These are phyloP conservation scores for Tetraselmis chui DNA, from an alignment of 139 green algal species.

Conservation along the genomic window DNA sequence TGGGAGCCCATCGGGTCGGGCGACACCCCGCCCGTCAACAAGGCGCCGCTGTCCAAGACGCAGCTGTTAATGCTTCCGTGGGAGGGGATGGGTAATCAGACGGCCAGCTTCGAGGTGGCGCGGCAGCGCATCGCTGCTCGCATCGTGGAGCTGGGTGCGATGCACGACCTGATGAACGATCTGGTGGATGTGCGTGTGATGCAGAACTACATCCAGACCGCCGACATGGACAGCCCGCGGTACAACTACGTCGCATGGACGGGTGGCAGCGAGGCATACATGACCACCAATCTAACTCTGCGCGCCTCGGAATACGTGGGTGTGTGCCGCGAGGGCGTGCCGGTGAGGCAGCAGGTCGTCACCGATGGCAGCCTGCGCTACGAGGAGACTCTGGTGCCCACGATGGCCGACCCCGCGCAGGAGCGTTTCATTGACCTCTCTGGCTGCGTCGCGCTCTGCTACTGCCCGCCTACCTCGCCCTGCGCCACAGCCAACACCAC, in stretches of 20 bases:
- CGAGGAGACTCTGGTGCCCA: neutral
- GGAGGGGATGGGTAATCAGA: neutral
- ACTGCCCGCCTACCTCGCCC: neutral
- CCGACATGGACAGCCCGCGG: neutral
- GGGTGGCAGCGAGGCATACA: slow-evolving; percentile 45
- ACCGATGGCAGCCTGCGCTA: neutral
- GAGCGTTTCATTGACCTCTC: neutral
- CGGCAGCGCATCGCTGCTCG: neutral
- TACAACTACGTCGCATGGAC: slow-evolving; percentile 48
- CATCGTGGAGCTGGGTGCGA: neutral
- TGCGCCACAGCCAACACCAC: slow-evolving; percentile 18
- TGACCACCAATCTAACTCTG: slow-evolving; percentile 34
- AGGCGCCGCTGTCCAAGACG: neutral
- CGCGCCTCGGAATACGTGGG: slow-evolving; percentile 48
- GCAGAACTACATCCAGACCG: neutral
- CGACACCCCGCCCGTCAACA: neutral
- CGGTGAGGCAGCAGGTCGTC: neutral
- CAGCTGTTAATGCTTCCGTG: neutral
- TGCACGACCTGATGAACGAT: neutral
- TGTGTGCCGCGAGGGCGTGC: slow-evolving; percentile 30
- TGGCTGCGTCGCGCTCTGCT: neutral
- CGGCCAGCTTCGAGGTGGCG: neutral
- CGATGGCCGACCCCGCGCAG: neutral
- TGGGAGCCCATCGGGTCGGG: neutral
- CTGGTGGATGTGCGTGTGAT: neutral